Evolutionary conservation across 768 basidiomycete species (phyloP).

Genomic region (Daedaleopsis sinensis): DNA sequence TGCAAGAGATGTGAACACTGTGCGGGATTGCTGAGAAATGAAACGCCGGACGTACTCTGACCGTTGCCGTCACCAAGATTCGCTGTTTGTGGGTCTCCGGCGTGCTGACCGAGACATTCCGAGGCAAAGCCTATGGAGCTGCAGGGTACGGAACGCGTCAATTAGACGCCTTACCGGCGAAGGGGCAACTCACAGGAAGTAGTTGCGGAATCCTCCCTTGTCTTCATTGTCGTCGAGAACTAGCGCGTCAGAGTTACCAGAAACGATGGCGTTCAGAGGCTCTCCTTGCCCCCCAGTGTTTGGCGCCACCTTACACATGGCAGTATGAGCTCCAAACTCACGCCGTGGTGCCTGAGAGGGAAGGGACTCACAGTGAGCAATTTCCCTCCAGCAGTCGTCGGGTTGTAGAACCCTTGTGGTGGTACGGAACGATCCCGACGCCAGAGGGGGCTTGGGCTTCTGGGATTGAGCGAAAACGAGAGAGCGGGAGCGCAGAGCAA

Average conservation of each 20-base stretch:
- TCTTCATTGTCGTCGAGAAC: conserved; percentile 63
- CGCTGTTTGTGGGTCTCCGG: conserved; percentile 67
- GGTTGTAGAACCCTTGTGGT: conserved; percentile 61
- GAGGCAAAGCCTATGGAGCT: conserved; percentile 74
- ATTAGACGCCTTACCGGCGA: background rate
- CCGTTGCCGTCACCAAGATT: conserved; percentile 87
- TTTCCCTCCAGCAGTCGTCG: conserved; percentile 57
- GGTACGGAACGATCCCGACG: conserved; percentile 40
- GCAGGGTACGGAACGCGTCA: background rate
- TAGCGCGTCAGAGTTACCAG: conserved; percentile 68
- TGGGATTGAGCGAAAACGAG: conserved; percentile 11
- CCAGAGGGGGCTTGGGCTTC: conserved; percentile 26
- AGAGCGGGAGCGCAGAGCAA: conserved; percentile 35
- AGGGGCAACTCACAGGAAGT: conserved; percentile 62
- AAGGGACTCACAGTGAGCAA: conserved; percentile 67
- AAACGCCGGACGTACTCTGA: conserved; percentile 47
- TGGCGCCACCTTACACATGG: conserved; percentile 46
- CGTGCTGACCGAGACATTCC: conserved; percentile 86
- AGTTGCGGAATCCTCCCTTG: conserved; percentile 81
- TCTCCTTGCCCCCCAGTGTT: conserved; percentile 79
- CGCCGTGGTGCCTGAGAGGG: background rate
- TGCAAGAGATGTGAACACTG: conserved; percentile 30
- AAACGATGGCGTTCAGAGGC: conserved; percentile 83
- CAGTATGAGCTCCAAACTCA: background rate
- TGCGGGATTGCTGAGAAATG: background rate